Evolutionary conservation across 768 basidiomycete genomes (phyloP).

Genomic region (Amanita subjunquillea): DNA sequence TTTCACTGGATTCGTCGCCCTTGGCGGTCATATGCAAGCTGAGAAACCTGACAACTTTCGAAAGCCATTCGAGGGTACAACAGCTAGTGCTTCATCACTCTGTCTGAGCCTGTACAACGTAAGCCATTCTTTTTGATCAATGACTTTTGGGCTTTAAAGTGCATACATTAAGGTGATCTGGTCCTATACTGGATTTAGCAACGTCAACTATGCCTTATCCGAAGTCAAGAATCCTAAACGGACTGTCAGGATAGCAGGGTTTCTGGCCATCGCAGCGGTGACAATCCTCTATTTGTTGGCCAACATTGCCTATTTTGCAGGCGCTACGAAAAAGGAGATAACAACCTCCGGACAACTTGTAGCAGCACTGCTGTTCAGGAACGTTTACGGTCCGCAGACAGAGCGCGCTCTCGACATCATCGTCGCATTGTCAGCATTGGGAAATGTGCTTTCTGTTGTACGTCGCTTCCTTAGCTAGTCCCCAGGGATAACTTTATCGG

Average conservation of each 20-base stretch:
- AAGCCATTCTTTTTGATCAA: background rate
- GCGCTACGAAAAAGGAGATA: constrained; percentile 46
- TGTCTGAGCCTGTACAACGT: constrained; percentile 43
- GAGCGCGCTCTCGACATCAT: constrained; percentile 25
- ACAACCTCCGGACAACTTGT: constrained; percentile 32
- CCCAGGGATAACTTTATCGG: background rate
- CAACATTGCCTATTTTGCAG: constrained; percentile 56
- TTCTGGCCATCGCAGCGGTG: constrained; percentile 45
- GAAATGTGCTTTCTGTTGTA: constrained; percentile 38
- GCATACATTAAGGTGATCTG: background rate
- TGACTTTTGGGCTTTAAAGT: background rate
- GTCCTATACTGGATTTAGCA: constrained; percentile 51
- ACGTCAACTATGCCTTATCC: constrained; percentile 57
- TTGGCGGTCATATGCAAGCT: background rate
- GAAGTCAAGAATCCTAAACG: constrained; percentile 53
- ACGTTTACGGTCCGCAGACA: constrained; percentile 46
- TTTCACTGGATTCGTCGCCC: constrained; percentile 22
- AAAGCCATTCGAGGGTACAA: background rate
- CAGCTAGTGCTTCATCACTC: constrained; percentile 34
- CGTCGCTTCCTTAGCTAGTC: background rate
- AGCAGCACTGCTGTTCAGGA: constrained; percentile 57
- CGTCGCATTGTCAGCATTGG: constrained; percentile 46
- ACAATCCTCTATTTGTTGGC: constrained; percentile 47
- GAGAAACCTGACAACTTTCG: background rate
- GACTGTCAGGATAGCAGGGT: constrained; percentile 56